These are phyloP conservation scores for Parietichytrium sp. DNA, from an alignment of 108 stramenopile species.

Conservation along the genomic window DNA sequence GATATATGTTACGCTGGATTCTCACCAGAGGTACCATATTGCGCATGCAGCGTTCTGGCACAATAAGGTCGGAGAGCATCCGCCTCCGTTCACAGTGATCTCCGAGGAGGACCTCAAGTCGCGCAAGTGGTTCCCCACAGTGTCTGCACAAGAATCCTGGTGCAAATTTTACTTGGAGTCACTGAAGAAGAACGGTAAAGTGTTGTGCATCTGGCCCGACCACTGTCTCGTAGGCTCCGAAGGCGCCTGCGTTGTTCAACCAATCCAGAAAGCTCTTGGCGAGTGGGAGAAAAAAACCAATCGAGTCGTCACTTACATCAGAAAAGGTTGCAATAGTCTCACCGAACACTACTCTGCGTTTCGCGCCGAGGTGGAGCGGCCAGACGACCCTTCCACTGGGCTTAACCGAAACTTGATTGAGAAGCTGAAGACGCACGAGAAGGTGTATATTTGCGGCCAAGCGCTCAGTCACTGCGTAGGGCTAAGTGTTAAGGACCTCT, in stretches of 20 bases:
- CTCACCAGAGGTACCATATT: slow-evolving; percentile 84
- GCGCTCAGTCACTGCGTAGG: slow-evolving; percentile 92
- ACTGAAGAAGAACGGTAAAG: slow-evolving; percentile 66
- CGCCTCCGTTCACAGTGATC: slow-evolving; percentile 82
- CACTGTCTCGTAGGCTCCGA: slow-evolving; percentile 82
- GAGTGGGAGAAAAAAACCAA: slow-evolving; percentile 57
- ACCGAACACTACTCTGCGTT: slow-evolving; percentile 90
- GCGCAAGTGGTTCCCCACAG: slow-evolving; percentile 66
- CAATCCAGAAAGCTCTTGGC: slow-evolving; percentile 62
- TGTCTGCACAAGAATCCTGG: slow-evolving; percentile 45
- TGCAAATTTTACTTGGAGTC: slow-evolving; percentile 48
- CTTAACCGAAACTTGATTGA: slow-evolving; percentile 61
- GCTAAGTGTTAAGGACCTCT: slow-evolving; percentile 60
- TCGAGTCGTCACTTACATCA: slow-evolving; percentile 49
- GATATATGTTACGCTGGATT: slow-evolving; percentile 82
- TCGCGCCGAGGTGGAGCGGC: slow-evolving; percentile 78
- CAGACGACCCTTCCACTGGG: slow-evolving; percentile 51
- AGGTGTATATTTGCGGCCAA: slow-evolving; percentile 81
- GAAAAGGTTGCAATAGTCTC: slow-evolving; percentile 79
- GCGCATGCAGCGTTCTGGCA: slow-evolving; percentile 86
- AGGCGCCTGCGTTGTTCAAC: slow-evolving; percentile 70
- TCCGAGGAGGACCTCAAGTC: slow-evolving; percentile 59
- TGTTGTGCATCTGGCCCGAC: slow-evolving; percentile 87
- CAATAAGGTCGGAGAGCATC: slow-evolving; percentile 45
- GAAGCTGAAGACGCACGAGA: slow-evolving; percentile 54